These are phyloP conservation scores for Penicillium salamii DNA, from an alignment of 495 filamentous ascomycete species.

Conservation along the genomic window DNA sequence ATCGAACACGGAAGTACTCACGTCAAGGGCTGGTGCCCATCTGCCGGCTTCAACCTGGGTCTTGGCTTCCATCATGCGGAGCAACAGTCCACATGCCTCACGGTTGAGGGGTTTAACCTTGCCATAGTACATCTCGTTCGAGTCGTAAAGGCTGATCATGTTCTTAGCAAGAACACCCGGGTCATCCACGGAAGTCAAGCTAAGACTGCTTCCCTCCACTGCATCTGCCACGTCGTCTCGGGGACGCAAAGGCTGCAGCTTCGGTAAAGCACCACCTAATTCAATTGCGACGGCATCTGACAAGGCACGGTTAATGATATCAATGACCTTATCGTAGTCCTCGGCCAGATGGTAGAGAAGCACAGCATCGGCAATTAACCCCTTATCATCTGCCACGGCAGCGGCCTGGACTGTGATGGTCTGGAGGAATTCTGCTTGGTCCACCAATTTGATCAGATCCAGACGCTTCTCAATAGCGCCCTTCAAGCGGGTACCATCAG, in stretches of 20 bases:
- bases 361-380: constrained; percentile 86
- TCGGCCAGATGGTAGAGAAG: constrained; percentile 91
- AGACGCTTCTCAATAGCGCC: constrained; percentile 90
- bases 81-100: constrained; percentile 65
- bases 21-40: constrained; percentile 79
- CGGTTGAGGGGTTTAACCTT: constrained; percentile 65
- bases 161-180: constrained; percentile 72
- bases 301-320: constrained; percentile 84
- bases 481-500: constrained; percentile 75
- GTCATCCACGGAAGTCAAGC: constrained; percentile 82
- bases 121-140: constrained; percentile 68
- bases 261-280: constrained; percentile 70
- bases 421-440: constrained; percentile 79
- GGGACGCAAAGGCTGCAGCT: constrained; percentile 75
- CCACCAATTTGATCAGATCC: constrained; percentile 71
- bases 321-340: constrained; percentile 88
- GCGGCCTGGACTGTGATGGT: constrained; percentile 88
- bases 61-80: constrained; percentile 78
- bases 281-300: constrained; percentile 82
- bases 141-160: constrained; percentile 78
- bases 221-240: constrained; percentile 28
- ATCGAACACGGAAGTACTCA: constrained; percentile 47
- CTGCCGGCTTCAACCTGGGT: constrained; percentile 60
- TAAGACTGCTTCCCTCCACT: constrained; percentile 59
- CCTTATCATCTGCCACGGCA: constrained; percentile 87